Base-by-base conservation (phyloP, 345 rosid genomes). In the Stellera chamaejasme region DNA sequence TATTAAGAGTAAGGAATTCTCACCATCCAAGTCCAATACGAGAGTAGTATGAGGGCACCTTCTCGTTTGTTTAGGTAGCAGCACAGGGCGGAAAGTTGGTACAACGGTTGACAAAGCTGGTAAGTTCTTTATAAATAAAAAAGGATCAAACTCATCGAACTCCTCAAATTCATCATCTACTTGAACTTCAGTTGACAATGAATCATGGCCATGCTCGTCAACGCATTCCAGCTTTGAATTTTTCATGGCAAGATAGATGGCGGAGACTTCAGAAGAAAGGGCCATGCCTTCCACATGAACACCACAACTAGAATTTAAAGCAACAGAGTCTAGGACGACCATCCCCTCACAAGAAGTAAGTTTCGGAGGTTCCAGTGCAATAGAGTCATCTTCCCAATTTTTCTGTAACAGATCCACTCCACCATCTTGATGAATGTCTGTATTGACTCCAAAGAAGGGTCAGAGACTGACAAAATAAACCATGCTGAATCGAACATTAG, bases 21-120 rank as follows among this genome's bases (percentile, higher is more conserved):
- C 76, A 94, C 99, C 99, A 57, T 94, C 99, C 61, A 94, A 80
- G 72, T 94, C 99, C 58, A 94, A 68, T 64, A 94, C 99, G 45
- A 94, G 95, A 59, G 97, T 85, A 42, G 85, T 85, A 50, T 90
- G 75, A 50, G 96, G 97, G 61, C 99, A 90, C 76, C 99, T 94
- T 66, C 97, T 85, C 14, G 99, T 90, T 77, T 87, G 96, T 74
- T 79, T 90, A 42, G 96, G 99, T 45, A 90, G 87, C 66, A 90
- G 75, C 59, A 83, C 64, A 4, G 83, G 93, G 55, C 97, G 90
- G 66, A 94, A 85, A 53, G 88, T 80, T 12, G 97, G 95, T 48
- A 90, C 90, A 53, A 94, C 90, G 6, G 96, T 76, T 28, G 99
- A 80, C 75, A 90, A 61, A 50, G 73, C 82, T 0, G 99, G 99